A percentile compares a stretch with the other conserved stretches of the same genome.
These are phyloP conservation scores for Calcarisporium arbuscula DNA, from an alignment of 2,329 filamentous ascomycete genomes.

Conservation along the genomic window DNA sequence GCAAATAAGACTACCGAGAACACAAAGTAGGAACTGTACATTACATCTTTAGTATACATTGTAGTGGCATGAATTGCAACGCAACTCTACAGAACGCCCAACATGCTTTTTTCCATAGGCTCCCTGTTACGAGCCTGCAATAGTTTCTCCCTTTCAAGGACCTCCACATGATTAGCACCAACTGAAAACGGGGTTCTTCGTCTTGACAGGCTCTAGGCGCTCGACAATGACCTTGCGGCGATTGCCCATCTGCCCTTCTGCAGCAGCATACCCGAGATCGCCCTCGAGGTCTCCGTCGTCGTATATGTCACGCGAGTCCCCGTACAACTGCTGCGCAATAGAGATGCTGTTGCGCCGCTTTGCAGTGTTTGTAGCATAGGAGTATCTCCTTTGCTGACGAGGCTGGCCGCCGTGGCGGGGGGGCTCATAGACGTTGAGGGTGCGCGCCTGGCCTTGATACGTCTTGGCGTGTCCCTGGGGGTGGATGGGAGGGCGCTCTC, in stretches of 20 bases:
- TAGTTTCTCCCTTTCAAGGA: too few relatives aligned
- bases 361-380: constrained; percentile 44
- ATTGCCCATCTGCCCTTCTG: constrained; percentile 87
- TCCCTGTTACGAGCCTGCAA: too few relatives aligned
- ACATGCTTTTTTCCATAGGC: too few relatives aligned
- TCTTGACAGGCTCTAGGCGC: constrained; percentile 90
- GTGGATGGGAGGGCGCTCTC: constrained; percentile 4
- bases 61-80: too few relatives aligned
- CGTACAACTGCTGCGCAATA: constrained; percentile 48
- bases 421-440: constrained; percentile 38
- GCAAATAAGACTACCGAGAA: too few relatives aligned
- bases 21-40: too few relatives aligned
- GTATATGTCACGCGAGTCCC: constrained; percentile 47
- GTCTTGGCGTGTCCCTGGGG: constrained; percentile 22
- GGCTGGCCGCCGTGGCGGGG: constrained; percentile 30
- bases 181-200: constrained; percentile 89
- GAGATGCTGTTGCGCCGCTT: constrained; percentile 41
- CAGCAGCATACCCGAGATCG: constrained; percentile 89
- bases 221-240: constrained; percentile 95
- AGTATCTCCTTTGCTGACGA: constrained; percentile 46
- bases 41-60: too few relatives aligned
- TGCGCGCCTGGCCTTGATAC: constrained; percentile 35
- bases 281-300: constrained; percentile 78
- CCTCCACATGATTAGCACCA: constrained; percentile 77
- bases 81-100: too few relatives aligned